phyloP scores from a whole-genome alignment of 768 basidiomycete genomes.

The Termitomyces sp. region DNA sequence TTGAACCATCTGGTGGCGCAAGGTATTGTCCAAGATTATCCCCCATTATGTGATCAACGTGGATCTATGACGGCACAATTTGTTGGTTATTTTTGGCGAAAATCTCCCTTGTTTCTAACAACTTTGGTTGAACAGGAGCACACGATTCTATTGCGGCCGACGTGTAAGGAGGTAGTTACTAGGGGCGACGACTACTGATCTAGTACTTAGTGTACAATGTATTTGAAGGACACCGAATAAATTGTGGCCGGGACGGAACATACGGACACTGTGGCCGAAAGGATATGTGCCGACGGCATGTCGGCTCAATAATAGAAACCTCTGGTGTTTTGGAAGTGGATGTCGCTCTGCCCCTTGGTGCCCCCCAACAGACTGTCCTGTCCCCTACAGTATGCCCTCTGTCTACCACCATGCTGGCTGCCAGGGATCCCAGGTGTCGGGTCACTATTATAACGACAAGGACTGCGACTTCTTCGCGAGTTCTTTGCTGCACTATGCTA shows the following conservation, averaged over 20 bases:
- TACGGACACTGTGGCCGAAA: background rate
- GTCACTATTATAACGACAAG: constrained; percentile 11
- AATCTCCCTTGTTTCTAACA: background rate
- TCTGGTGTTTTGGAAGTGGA: background rate
- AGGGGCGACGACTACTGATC: constrained; percentile 75
- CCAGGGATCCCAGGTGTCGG: constrained; percentile 2
- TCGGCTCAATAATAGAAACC: constrained; percentile 1
- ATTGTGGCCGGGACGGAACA: constrained; percentile 2
- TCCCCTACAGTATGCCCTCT: constrained; percentile 10
- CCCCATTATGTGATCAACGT: constrained; percentile 79
- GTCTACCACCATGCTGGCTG: constrained; percentile 14
- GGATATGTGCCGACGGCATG: background rate
- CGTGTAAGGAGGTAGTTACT: constrained; percentile 80
- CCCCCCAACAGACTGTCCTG: background rate
- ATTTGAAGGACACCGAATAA: background rate
- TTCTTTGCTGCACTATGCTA: constrained; percentile 52
- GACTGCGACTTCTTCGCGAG: constrained; percentile 19
- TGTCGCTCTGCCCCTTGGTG: constrained; percentile 9
- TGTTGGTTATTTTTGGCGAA: constrained; percentile 34
- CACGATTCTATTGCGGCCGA: constrained; percentile 79
- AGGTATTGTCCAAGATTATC: constrained; percentile 88
- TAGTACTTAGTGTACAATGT: background rate
- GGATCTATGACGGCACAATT: constrained; percentile 95
- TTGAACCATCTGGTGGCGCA: constrained; percentile 86
- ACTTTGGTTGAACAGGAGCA: constrained; percentile 52